phyloP scores from a whole-genome alignment of 805 yeast genomes.

The Candida xyloterini region DNA sequence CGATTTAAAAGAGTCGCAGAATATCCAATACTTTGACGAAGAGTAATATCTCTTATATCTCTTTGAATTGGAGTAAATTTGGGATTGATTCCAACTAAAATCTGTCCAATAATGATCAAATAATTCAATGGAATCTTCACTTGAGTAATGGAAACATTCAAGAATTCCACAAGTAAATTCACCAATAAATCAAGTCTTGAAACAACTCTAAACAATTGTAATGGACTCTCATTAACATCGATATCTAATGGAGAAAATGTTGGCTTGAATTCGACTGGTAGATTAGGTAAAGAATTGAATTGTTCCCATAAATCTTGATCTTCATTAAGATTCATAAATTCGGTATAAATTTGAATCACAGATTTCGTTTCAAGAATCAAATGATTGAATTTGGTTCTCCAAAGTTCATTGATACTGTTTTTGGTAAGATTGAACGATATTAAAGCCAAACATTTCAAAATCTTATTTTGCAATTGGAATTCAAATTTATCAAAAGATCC shows the following conservation, averaged over 20 bases:
- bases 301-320: slow-evolving; percentile 48
- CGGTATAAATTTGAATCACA: slow-evolving; percentile 53
- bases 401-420: slow-evolving; percentile 43
- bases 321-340: slow-evolving; percentile 53
- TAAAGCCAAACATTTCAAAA: slow-evolving; percentile 52
- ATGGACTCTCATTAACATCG: slow-evolving; percentile 53
- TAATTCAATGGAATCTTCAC: slow-evolving; percentile 58
- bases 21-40: slow-evolving; percentile 42
- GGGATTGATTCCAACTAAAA: slow-evolving; percentile 52
- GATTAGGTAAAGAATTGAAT: slow-evolving; percentile 41
- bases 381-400: slow-evolving; percentile 45
- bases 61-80: slow-evolving; percentile 53
- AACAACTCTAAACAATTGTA: slow-evolving; percentile 49
- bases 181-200: slow-evolving; percentile 47
- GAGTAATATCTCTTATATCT: slow-evolving; percentile 54
- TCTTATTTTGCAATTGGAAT: slow-evolving; percentile 35
- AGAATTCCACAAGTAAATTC: slow-evolving; percentile 42
- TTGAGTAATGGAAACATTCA: slow-evolving; percentile 52
- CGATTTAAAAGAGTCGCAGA: slow-evolving; percentile 45
- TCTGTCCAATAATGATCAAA: slow-evolving; percentile 49
- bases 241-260: slow-evolving; percentile 50
- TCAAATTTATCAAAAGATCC: slow-evolving; percentile 40
- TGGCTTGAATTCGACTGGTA: slow-evolving; percentile 24
- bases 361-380: slow-evolving; percentile 54
- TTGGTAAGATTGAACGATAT: slow-evolving; percentile 54